These are phyloP conservation scores for Microthlaspi erraticum DNA, from an alignment of 345 rosid genomes.

Conservation along the genomic window DNA sequence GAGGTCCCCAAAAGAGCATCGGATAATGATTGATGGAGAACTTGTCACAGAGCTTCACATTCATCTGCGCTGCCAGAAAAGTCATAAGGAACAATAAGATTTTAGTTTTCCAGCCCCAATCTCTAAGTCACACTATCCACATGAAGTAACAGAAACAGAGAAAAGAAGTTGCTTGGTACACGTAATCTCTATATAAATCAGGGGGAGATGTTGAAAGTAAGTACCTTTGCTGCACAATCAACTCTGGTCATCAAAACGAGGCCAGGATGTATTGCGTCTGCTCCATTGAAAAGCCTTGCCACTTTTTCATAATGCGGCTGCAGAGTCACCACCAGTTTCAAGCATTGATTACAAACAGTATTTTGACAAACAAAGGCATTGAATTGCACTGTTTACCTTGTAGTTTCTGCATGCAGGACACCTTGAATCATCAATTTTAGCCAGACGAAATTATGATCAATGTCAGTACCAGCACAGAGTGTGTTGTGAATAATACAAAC, in stretches of 20 bases:
- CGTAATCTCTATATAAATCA: background rate
- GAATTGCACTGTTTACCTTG: slow-evolving; percentile 58
- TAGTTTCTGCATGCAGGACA: slow-evolving; percentile 99
- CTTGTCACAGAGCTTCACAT: slow-evolving; percentile 80
- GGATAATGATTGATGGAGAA: slow-evolving; percentile 89
- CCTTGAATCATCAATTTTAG: slow-evolving; percentile 54
- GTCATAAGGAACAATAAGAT: slow-evolving; percentile 32
- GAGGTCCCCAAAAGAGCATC: slow-evolving; percentile 87
- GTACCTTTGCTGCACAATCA: slow-evolving; percentile 91
- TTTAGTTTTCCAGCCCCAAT: slow-evolving; percentile 5
- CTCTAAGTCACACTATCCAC: slow-evolving; percentile 7
- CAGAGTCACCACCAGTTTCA: slow-evolving; percentile 39
- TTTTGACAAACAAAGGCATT: slow-evolving; percentile 11
- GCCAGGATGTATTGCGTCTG: slow-evolving; percentile 86
- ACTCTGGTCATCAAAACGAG: slow-evolving; percentile 82
- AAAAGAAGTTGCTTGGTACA: background rate
- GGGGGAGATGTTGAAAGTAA: slow-evolving; percentile 35
- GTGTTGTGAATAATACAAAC: slow-evolving; percentile 9
- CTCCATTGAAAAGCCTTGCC: slow-evolving; percentile 92
- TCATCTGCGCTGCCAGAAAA: slow-evolving; percentile 90
- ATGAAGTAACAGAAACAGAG: slow-evolving; percentile 25
- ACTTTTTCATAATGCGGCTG: slow-evolving; percentile 97
- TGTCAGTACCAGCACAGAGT: slow-evolving; percentile 28
- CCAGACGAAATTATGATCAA: slow-evolving; percentile 10
- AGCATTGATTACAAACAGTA: slow-evolving; percentile 36